Conservation (phyloP, 805 yeast species). For the Vanderwaltozyma yarrowii region DNA sequence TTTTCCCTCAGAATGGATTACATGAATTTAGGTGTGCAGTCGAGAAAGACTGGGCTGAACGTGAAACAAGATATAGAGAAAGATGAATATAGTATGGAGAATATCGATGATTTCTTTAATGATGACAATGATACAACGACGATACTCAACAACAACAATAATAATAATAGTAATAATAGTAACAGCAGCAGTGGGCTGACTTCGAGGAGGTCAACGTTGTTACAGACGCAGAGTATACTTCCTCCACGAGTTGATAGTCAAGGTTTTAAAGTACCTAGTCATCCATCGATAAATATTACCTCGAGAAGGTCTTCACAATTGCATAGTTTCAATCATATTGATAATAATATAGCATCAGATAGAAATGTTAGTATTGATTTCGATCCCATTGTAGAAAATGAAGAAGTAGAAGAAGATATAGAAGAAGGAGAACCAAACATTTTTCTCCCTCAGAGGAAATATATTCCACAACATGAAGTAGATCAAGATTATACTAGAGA, state of each 20-base stretch:
- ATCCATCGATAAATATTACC: conserved; percentile 1
- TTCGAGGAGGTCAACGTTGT: conserved; percentile 15
- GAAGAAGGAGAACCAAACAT: background rate
- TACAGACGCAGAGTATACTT: conserved; percentile 2
- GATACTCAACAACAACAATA: too few relatives aligned
- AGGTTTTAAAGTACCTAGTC: conserved; percentile 2
- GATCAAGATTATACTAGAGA: conserved; percentile 4
- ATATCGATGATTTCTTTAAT: conserved; percentile 53
- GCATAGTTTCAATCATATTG: background rate
- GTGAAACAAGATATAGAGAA: conserved; percentile 8
- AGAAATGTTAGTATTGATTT: conserved; percentile 2
- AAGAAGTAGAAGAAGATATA: background rate
- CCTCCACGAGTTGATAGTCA: background rate
- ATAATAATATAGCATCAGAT: background rate
- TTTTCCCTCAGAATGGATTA: too few relatives aligned
- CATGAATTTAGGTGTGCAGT: conserved; percentile 44
- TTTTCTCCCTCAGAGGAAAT: conserved; percentile 1
- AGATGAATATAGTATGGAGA: conserved; percentile 17
- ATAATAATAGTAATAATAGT: background rate
- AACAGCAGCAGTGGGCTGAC: conserved; percentile 9
- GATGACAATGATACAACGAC: conserved; percentile 33
- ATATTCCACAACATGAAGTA: conserved; percentile 3
- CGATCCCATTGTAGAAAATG: conserved; percentile 1
- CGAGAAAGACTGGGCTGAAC: conserved; percentile 52
- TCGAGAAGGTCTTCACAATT: conserved; percentile 4